Conservation (phyloP, 805 yeast genomes). For the Zygoascus flipseniorum region DNA sequence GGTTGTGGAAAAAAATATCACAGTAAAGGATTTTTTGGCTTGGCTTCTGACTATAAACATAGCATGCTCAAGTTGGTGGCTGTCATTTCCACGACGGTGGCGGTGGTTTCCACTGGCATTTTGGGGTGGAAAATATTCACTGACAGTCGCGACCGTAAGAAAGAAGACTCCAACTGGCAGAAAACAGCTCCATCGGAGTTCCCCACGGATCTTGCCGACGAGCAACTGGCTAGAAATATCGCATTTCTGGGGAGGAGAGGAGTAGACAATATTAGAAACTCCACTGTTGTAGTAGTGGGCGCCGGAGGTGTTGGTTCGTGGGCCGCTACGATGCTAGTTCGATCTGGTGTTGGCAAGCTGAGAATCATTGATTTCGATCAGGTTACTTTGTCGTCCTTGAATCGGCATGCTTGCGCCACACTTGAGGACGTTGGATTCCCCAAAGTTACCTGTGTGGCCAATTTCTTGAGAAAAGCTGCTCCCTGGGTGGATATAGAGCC, state of each 20-base stretch:
- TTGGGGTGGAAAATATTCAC: neutral
- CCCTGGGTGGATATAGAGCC: conserved; percentile 93
- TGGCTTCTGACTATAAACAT: no score
- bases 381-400: conserved; percentile 82
- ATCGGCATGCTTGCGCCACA: conserved; percentile 93
- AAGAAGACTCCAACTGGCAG: neutral
- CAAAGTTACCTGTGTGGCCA: conserved; percentile 71
- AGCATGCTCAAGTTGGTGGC: neutral
- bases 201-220: conserved; percentile 67
- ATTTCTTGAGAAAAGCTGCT: conserved; percentile 63
- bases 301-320: conserved; percentile 99
- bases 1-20: no score
- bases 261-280: conserved; percentile 58
- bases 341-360: conserved; percentile 79
- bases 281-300: conserved; percentile 74
- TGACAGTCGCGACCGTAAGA: neutral
- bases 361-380: conserved; percentile 92
- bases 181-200: neutral
- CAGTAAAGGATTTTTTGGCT: no score
- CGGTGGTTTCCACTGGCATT: neutral
- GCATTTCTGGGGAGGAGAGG: conserved; percentile 89
- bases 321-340: conserved; percentile 63
- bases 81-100: neutral
- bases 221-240: conserved; percentile 88
- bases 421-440: conserved; percentile 85